phyloP scores from a whole-genome alignment of 2,329 filamentous ascomycete species.

The Pseudofabraea citricarpa region DNA sequence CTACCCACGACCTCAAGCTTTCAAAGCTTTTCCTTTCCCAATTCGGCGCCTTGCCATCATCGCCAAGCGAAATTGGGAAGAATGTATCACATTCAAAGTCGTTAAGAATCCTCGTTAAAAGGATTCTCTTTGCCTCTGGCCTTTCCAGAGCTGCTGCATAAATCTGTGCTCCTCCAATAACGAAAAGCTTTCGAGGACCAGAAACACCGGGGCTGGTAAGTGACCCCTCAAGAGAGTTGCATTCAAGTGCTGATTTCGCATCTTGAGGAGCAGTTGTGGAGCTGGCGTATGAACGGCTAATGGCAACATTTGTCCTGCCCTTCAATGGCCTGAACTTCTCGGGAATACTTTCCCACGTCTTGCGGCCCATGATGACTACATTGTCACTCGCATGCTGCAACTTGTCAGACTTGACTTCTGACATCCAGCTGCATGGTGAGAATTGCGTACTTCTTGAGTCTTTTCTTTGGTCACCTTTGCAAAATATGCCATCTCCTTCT shows the following conservation, averaged over 20 bases:
- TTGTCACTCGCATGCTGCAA: slow-evolving; percentile 36
- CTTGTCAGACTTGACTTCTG: too few species aligned
- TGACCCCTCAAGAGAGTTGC: slow-evolving; percentile 54
- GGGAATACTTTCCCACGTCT: slow-evolving; percentile 93
- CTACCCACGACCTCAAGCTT: slow-evolving; percentile 58
- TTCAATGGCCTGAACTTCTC: slow-evolving; percentile 71
- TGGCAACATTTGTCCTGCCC: slow-evolving; percentile 75
- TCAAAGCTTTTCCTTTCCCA: slow-evolving; percentile 52
- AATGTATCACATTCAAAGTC: slow-evolving; percentile 75
- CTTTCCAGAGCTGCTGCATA: slow-evolving; percentile 67
- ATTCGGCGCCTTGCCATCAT: slow-evolving; percentile 21
- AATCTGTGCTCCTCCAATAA: slow-evolving; percentile 87
- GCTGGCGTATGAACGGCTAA: slow-evolving; percentile 49
- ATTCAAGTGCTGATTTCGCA: slow-evolving; percentile 47
- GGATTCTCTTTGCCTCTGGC: slow-evolving; percentile 52
- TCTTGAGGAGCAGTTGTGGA: slow-evolving; percentile 9
- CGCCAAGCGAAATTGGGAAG: slow-evolving; percentile 56
- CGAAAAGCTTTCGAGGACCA: slow-evolving; percentile 51
- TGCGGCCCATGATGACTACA: slow-evolving; percentile 94
- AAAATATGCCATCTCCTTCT: slow-evolving; percentile 93
- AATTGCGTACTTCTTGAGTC: slow-evolving; percentile 34
- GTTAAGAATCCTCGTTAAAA: slow-evolving; percentile 63
- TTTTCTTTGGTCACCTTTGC: slow-evolving; percentile 73
- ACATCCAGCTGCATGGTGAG: not conserved
- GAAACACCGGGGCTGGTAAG: slow-evolving; percentile 30